Base-by-base conservation (phyloP, 768 basidiomycete genomes). In the Tremella yokohamensis region DNA sequence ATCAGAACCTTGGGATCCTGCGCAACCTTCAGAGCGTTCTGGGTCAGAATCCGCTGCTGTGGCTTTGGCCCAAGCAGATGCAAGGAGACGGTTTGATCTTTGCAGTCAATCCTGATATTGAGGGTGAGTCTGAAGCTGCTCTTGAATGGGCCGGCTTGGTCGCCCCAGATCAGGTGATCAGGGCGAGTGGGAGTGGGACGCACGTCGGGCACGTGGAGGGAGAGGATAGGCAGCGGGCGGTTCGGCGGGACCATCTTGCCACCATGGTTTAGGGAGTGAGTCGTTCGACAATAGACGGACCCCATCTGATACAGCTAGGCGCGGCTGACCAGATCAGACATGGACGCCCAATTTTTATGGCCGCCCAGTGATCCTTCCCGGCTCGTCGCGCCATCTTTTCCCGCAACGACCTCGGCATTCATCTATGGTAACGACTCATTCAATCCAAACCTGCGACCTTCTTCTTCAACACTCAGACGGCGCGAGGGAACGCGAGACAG, bases 21-120 rank as follows among this genome's bases (percentile, higher is more conserved):
- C 79, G 80, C 49, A 99, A 99, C 68, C 77, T 93, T 19, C 80
- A 83, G 60, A 83, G 88, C 9, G 81, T 94, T 9, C 80, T 99
- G 0, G 96, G 96, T 0, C 73, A 67, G 20, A 88, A 84, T 54
- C 84, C 86, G 1, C 77, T 87, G 34, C 57, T 87, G 4, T 98
- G 94, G 93, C 88, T 89, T 65, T 90, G 85, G 78, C 94, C 94
- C 2, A 83, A 81, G 3, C 77, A 83, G 1, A 81, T 78, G 59
- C 59, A 80, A 1, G 91, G 89, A 0, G 83, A 82, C 40, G 94
- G 94, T 0, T 77, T 94, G 24, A 85, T 81, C 55, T 99, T 84
- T 74, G 83, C 87, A 55, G 79, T 96, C 37, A 83, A 84, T 6
- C 79, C 82, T 37, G 83, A 62, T 47, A 64, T 66, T 45, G 71